Evolutionary conservation across 2,329 filamentous ascomycete species (phyloP), one percentile per base, ranked within the genome.

Genomic region (Neoscytalidium dimidiatum): DNA sequence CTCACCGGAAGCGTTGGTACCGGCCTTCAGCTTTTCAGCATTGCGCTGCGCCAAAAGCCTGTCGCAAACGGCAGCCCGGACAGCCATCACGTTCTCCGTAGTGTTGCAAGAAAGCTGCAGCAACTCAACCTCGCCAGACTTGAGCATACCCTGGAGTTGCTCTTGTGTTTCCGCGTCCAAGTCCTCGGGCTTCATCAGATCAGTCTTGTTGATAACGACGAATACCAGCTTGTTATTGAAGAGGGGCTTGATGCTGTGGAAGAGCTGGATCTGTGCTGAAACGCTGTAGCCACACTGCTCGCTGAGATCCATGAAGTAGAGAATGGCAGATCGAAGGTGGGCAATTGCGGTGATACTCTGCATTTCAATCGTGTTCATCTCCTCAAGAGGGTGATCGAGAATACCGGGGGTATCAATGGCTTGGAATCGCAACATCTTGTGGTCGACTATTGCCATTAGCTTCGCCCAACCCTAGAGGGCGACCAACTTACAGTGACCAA

Each of bases 361-460:
- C 92, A 98, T 98, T 81, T 99, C 95, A 75, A 99, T 99, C 3
- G 95, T 98, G 82, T 97, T 97, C 95, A 98, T 99, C 82, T 98
- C 95, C 81, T 98, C 95, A 8, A 99, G 87, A 38, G 94, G 94
- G 78, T 99, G 95, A 73, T 99, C 95, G 67, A 99, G 83, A 71
- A 99, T 97, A 84, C 95, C 95, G n/a, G 94, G 94, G 11, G 95
- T 99, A 80, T 99, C 95, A 71, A 99, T 97, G 29, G 93, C 94
- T 82, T 94, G 91, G 81, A 93, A 93, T 68, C 92, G 86, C 70
- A 93, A 84, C 81, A 94, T 95, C 81, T 97, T 97, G 85, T 97
- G 97, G 82, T 98, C 95, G 77, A 85, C 60, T 92, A 84, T 79
- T 92, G 94, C 80, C 96, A 96, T 84, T 96, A 96, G 81, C 97